Base-by-base conservation (phyloP, 148 eudicot species). In the Vaccinium darrowii region DNA sequence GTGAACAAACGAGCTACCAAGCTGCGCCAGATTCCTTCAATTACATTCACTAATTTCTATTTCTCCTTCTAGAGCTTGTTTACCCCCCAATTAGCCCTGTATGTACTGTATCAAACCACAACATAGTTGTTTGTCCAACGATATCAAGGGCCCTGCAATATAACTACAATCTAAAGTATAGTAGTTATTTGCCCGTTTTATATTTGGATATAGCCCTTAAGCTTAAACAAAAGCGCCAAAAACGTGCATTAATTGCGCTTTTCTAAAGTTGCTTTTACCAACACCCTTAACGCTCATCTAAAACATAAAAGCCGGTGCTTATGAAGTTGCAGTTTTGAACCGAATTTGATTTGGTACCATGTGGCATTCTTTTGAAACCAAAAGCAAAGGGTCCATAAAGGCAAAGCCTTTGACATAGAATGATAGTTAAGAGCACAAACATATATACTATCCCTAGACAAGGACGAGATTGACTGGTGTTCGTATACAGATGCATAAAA, bases 21-120 rank as follows among this genome's bases (percentile, higher is more conserved):
- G 69, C 69, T 62, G 69, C 69, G 25, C 71, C 71, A 23, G 71
- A 63, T 63, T 63, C 71, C 71, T 63, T 63, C 3, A 63, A 62
- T 62, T 62, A 8, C 27, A 23, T 63, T 23, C 71, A 63, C 23
- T 63, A n/a, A 63, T 11, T 63, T 63, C 30, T 23, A n/a, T 23
- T 9, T 63, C 71, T 63, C 71, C 71, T 63, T 23, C 71, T 63
- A 63, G 8, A 23, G 71, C 12, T 8, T 23, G 13, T 63, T 63
- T 63, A 2, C n/a, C 71, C 23, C 71, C 27, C 30, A n/a, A 63
- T 10, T 23, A 63, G 71, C 30, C 71, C 25, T 63, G 30, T 63
- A 23, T 63, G 71, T 63, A 23, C 30, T 63, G 71, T 23, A 23
- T 63, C 23, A n/a, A 23, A 63, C 71, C n/a, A 60, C 13, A 2